Conservation (phyloP, 1,284 basidiomycete species). For the Leccinum pachyderme region DNA sequence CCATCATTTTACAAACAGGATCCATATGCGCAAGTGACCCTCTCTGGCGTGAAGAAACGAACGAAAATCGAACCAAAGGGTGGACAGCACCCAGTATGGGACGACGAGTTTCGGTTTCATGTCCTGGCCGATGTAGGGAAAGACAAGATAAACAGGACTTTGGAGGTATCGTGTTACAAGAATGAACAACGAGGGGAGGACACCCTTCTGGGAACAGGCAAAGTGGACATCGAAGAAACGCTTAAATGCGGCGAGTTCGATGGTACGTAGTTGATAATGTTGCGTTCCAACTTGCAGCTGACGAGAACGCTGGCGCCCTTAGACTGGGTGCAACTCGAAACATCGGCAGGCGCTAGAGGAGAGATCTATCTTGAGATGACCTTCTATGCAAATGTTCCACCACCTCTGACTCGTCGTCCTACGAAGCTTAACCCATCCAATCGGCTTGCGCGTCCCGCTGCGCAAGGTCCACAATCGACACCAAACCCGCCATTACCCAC, state of each 20-base stretch:
- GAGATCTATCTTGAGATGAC: slow-evolving; percentile 81
- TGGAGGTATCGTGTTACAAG: slow-evolving; percentile 65
- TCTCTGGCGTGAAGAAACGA: slow-evolving; percentile 49
- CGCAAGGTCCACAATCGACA: slow-evolving; percentile 7
- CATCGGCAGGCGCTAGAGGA: slow-evolving; percentile 56
- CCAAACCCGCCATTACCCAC: slow-evolving; percentile 7
- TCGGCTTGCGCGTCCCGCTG: slow-evolving; percentile 37
- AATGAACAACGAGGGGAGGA: slow-evolving; percentile 62
- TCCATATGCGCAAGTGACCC: slow-evolving; percentile 53
- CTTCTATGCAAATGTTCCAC: slow-evolving; percentile 61
- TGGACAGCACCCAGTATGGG: slow-evolving; percentile 78
- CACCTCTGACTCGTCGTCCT: slow-evolving; percentile 45
- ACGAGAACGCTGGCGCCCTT: slow-evolving; percentile 2
- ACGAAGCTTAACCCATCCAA: slow-evolving; percentile 47
- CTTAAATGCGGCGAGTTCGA: slow-evolving; percentile 74
- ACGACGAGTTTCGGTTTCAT: slow-evolving; percentile 65
- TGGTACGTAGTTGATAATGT: slow-evolving; percentile 43
- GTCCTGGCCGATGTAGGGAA: slow-evolving; percentile 42
- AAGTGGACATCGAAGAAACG: slow-evolving; percentile 63
- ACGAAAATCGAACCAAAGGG: slow-evolving; percentile 67
- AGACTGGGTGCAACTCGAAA: slow-evolving; percentile 69
- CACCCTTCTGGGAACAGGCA: slow-evolving; percentile 54
- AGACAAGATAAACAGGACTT: slow-evolving; percentile 44
- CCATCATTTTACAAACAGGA: slow-evolving; percentile 78
- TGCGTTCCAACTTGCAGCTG: slow-evolving; percentile 8